A percentile compares a stretch with the other conserved stretches of the same genome.
These are phyloP conservation scores for Sapria himalayana DNA, from an alignment of 345 rosid genomes.

Conservation along the genomic window DNA sequence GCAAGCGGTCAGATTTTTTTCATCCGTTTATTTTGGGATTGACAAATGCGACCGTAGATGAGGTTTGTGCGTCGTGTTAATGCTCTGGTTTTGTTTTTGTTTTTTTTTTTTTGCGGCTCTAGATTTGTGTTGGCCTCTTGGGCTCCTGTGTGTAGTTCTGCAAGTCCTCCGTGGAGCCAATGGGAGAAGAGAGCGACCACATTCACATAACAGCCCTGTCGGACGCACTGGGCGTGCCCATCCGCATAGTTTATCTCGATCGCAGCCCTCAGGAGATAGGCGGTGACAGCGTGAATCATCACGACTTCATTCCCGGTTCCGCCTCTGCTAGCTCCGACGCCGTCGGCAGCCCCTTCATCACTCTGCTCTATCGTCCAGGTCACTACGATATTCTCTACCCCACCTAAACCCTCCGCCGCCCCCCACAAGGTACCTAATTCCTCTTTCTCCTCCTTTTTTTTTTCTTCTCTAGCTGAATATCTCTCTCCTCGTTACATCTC, in stretches of 20 bases:
- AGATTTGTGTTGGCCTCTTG: background rate
- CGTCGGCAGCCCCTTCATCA: conserved; percentile 41
- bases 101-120: too few relatives aligned
- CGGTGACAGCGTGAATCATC: conserved; percentile 70
- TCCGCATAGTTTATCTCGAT: conserved; percentile 84
- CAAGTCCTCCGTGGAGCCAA: conserved; percentile 97
- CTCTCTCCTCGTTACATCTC: too few relatives aligned
- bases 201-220: conserved; percentile 91
- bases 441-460: too few relatives aligned
- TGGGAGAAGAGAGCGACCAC: conserved; percentile 99
- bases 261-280: conserved; percentile 74
- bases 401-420: conserved; percentile 3
- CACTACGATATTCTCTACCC: conserved; percentile 95
- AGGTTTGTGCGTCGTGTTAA: conserved; percentile 66
- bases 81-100: too few relatives aligned
- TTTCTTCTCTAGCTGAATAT: too few relatives aligned
- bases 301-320: conserved; percentile 56
- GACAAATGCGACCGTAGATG: conserved; percentile 70
- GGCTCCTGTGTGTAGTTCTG: conserved; percentile 90
- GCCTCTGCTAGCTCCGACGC: conserved; percentile 14
- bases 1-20: conserved; percentile 66
- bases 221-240: conserved; percentile 80
- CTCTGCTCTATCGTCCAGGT: conserved; percentile 88
- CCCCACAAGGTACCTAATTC: too few relatives aligned
- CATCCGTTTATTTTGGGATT: conserved; percentile 82